Conservation (phyloP, 2,329 filamentous ascomycete genomes). For the Exophiala sp. region DNA sequence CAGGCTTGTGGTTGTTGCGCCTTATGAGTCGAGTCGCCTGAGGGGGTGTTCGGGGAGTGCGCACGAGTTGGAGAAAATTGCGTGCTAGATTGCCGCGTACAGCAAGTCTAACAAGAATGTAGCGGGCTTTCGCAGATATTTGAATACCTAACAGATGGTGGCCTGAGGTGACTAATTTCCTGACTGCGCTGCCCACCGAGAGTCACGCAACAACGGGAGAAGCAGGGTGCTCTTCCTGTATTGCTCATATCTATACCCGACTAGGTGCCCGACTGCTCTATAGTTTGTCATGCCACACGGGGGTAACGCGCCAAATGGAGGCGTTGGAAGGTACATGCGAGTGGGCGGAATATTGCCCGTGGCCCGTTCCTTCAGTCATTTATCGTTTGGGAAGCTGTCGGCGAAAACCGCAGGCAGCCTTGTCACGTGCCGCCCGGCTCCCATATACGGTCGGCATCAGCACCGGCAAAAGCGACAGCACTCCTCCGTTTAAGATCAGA, state of each 20-base stretch:
- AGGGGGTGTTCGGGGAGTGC: not conserved
- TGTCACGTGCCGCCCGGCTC: too few species aligned
- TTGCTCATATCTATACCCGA: not conserved
- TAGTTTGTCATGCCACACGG: slow-evolving; percentile 4
- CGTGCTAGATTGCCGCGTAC: too few species aligned
- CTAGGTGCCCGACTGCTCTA: too few species aligned
- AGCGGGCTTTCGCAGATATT: not conserved
- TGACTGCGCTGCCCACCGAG: not conserved
- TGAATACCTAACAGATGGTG: not conserved
- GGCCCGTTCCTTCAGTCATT: too few species aligned
- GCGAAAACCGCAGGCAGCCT: too few species aligned
- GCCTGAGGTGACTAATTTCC: slow-evolving; percentile 1
- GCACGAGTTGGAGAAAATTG: slow-evolving; percentile 2
- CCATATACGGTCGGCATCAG: too few species aligned
- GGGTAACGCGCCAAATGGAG: not conserved
- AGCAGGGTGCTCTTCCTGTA: not conserved
- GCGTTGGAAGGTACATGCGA: too few species aligned
- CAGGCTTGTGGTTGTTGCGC: not conserved
- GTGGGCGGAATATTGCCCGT: too few species aligned
- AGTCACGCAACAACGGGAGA: not conserved
- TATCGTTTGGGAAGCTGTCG: too few species aligned
- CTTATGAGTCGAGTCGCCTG: not conserved
- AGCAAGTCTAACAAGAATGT: too few species aligned
- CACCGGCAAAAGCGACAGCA: too few species aligned
- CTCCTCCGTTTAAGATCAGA: slow-evolving; percentile 3